Evolutionary conservation across 192 early-diverging fungal genomes (phyloP), one percentile per base, ranked within the genome.

Genomic region (Entomortierella lignicola): DNA sequence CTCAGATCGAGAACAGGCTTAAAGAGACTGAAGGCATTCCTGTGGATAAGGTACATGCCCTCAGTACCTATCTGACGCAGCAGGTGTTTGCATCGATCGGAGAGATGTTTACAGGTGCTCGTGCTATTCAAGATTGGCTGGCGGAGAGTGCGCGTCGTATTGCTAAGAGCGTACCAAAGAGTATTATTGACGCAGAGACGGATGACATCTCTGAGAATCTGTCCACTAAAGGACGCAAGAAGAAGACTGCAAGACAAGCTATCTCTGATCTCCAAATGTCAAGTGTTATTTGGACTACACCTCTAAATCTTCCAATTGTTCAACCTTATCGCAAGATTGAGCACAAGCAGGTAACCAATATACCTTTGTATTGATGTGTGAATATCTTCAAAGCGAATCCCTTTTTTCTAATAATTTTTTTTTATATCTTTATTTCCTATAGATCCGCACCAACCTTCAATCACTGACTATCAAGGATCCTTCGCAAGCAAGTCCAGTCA

Each of bases 241-340:
- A 82, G 34, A 84, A 84, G 60, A 70, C 84, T 4, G 51, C 61
- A 20, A 62, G 77, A 44, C 79, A 89, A 55, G 67, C 89, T 0
- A 82, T 83, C 54, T 81, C 84, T 10, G 66, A 75, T 50, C 65
- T 73, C 20, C 91, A 92, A 54, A 95, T 95, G 93, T 92, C 92
- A 6, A 92, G 93, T 32, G 96, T 99, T 4, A 92, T 96, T 42
- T 99, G 97, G 97, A 98, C 96, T 5, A 96, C 95, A 2, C 97
- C 97, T 29, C 85, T 99, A 20, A 93, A 94, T 6, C 87, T 99
- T 23, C 95, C 97, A 0, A 92, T 97, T 64, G 93, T 98, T 18
- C 97, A 99, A 81, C 97, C 97, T n/a, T 99, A 99, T 80, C 92
- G 97, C 67, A 91, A 91, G 57, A 52, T 74, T 15, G 83, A 85